Evolutionary conservation across 2,329 filamentous ascomycete species (phyloP).

Genomic region (Penicillium sp.): DNA sequence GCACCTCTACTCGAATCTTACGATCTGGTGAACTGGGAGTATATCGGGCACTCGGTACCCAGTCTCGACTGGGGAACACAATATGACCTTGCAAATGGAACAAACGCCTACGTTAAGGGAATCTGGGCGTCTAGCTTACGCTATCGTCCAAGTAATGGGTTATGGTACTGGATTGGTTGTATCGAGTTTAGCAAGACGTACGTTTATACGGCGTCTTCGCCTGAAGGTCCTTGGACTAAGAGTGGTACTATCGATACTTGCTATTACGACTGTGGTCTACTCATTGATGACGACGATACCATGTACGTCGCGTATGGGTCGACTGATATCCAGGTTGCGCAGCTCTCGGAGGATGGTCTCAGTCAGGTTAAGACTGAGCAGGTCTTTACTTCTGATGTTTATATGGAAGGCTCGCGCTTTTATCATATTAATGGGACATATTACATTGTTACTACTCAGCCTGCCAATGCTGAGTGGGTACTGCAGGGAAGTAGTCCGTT

Average conservation of each 20-base stretch:
- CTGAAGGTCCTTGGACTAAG: conserved; percentile 54
- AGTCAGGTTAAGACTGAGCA: conserved; percentile 49
- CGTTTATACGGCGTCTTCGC: conserved; percentile 61
- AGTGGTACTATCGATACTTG: conserved; percentile 38
- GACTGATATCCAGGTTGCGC: conserved; percentile 54
- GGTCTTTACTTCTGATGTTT: conserved; percentile 49
- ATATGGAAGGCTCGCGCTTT: conserved; percentile 59
- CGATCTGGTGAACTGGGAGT: conserved; percentile 60
- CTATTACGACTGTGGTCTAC: conserved; percentile 62
- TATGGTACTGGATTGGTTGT: conserved; percentile 63
- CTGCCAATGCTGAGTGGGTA: conserved; percentile 53
- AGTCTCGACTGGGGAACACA: conserved; percentile 51
- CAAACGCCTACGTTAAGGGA: conserved; percentile 56
- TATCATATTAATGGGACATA: conserved; percentile 63
- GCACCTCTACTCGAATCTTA: conserved; percentile 56
- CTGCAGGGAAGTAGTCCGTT: conserved; percentile 55
- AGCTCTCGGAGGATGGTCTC: conserved; percentile 56
- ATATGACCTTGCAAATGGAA: conserved; percentile 53
- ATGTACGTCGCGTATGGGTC: conserved; percentile 64
- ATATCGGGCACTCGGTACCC: conserved; percentile 52
- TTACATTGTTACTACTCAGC: conserved; percentile 63
- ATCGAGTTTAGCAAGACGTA: conserved; percentile 49
- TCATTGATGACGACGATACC: conserved; percentile 64
- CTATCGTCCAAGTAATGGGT: conserved; percentile 54
- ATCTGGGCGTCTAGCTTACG: conserved; percentile 61